These are phyloP conservation scores for Phialemoniopsis sp. DNA, from an alignment of 2,329 filamentous ascomycete species.

Conservation along the genomic window DNA sequence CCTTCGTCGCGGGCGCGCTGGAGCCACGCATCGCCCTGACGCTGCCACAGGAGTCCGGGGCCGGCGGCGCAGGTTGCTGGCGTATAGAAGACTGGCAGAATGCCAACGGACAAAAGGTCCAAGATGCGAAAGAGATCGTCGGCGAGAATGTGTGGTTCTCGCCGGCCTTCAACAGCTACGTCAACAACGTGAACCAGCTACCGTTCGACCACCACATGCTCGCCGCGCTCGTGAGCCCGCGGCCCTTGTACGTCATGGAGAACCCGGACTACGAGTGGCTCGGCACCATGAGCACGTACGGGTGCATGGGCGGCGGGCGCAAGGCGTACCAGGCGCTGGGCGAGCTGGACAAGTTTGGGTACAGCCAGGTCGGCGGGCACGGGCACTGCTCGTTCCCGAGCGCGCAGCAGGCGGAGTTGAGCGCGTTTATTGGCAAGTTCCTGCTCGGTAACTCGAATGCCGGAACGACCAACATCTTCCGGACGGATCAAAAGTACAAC, in stretches of 20 bases:
- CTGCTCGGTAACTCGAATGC: too few species aligned
- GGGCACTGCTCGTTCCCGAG: too few species aligned
- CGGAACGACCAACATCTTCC: too few species aligned
- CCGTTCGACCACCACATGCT: slow-evolving; percentile 47
- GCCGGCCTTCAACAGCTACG: slow-evolving; percentile 38
- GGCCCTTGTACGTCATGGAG: slow-evolving; percentile 41
- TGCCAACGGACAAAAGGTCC: slow-evolving; percentile 33
- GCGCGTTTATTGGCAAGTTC: too few species aligned
- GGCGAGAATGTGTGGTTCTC: slow-evolving; percentile 47
- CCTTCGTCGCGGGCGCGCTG: slow-evolving; percentile 38
- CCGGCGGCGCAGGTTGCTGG: slow-evolving; percentile 42
- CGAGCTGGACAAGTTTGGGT: too few species aligned
- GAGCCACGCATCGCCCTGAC: slow-evolving; percentile 40
- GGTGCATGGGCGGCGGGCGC: too few species aligned
- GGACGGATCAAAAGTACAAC: too few species aligned
- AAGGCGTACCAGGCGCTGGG: too few species aligned
- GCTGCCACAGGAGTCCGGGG: slow-evolving; percentile 40
- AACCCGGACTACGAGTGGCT: slow-evolving; percentile 43
- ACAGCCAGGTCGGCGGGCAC: too few species aligned
- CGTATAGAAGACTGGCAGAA: slow-evolving; percentile 28
- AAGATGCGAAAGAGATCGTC: slow-evolving; percentile 43
- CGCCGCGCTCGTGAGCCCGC: slow-evolving; percentile 41
- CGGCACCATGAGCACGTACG: slow-evolving; percentile 37
- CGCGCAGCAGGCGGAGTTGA: too few species aligned
- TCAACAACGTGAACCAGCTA: slow-evolving; percentile 39